A percentile compares a stretch with the other conserved stretches of the same genome.
phyloP scores from a whole-genome alignment of 306 rosid species.

The Quercus bicolor region DNA sequence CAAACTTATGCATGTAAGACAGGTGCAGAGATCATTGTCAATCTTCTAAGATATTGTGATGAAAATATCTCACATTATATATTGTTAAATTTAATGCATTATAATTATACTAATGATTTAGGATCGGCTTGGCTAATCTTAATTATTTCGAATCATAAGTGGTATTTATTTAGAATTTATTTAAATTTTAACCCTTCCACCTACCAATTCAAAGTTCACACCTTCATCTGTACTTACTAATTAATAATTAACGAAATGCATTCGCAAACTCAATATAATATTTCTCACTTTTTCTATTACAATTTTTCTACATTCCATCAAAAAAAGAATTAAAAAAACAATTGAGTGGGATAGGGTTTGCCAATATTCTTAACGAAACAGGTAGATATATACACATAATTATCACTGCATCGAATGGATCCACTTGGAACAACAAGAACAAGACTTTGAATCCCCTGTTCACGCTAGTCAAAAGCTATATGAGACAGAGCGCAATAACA shows the following conservation, averaged over 20 bases:
- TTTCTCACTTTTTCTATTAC: not conserved
- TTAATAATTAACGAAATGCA: slow-evolving; percentile 5
- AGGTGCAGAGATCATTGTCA: not conserved
- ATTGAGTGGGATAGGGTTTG: not conserved
- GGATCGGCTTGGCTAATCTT: slow-evolving; percentile 17
- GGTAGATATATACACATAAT: slow-evolving; percentile 40
- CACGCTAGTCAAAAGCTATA: slow-evolving; percentile 53
- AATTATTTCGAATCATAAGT: slow-evolving; percentile 14
- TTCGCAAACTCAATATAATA: not conserved
- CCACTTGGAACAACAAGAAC: slow-evolving; percentile 33
- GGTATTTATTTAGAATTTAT: slow-evolving; percentile 22
- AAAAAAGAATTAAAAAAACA: slow-evolving; percentile 16
- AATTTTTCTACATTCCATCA: slow-evolving; percentile 10
- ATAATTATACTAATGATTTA: slow-evolving; percentile 11
- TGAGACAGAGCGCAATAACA: slow-evolving; percentile 70
- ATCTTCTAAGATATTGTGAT: not conserved
- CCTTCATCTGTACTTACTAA: slow-evolving; percentile 18
- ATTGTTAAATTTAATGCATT: not conserved
- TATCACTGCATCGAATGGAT: slow-evolving; percentile 27
- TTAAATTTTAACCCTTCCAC: slow-evolving; percentile 25
- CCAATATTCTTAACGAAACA: slow-evolving; percentile 5
- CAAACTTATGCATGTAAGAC: not conserved
- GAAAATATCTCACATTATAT: not conserved
- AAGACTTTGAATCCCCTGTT: slow-evolving; percentile 21
- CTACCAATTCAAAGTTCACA: slow-evolving; percentile 31